Percentiles rank a stretch among this genome's conserved stretches.
phyloP scores from a whole-genome alignment of 257 asterid species.

The Solanum pimpinellifolium region DNA sequence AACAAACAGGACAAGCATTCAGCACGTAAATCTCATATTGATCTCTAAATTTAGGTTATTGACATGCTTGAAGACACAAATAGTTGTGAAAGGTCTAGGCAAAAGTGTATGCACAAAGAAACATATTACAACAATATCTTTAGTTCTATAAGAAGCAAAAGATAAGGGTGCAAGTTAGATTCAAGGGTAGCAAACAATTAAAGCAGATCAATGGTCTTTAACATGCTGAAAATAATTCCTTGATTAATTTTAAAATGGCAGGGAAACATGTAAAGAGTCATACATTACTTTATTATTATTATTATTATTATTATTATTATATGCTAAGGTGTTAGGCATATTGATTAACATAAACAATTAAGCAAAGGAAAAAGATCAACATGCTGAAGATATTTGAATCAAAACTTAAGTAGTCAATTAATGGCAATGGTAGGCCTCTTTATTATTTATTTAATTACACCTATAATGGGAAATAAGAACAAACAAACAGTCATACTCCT shows the following conservation, averaged over 20 bases:
- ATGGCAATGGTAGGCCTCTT: not conserved
- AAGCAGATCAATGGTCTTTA: not conserved
- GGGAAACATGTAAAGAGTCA: not conserved
- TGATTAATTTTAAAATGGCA: not conserved
- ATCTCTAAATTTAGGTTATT: not conserved
- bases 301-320: too few relatives aligned
- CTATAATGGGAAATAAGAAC: not conserved
- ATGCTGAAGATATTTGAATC: not conserved
- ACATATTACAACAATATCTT: not conserved
- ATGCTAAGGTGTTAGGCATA: not conserved
- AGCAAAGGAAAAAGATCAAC: not conserved
- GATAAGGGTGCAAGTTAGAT: not conserved
- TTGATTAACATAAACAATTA: not conserved
- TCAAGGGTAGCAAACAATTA: not conserved
- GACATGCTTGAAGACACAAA: not conserved
- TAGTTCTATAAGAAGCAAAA: not conserved
- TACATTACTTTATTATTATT: too few relatives aligned
- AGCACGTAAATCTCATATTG: not conserved
- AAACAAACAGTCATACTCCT: not conserved
- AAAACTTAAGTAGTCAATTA: not conserved
- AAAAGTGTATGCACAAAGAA: not conserved
- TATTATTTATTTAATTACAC: too few relatives aligned
- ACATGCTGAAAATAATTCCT: not conserved
- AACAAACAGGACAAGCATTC: not conserved
- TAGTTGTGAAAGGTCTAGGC: not conserved